Conservation (phyloP, 2,329 filamentous ascomycete genomes). For the Trichophyton benhamiae region DNA sequence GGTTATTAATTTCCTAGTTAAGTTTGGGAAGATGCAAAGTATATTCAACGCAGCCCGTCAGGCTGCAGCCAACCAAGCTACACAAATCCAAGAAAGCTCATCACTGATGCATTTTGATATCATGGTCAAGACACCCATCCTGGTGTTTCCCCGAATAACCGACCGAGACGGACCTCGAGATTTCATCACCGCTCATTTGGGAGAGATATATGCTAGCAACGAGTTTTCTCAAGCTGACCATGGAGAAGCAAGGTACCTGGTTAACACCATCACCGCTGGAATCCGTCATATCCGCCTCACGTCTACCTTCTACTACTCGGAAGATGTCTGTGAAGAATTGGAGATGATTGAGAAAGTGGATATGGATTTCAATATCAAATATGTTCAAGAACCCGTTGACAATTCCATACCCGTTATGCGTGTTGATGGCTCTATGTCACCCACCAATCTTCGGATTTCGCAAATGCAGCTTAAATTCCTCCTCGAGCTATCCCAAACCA, state of each 20-base stretch:
- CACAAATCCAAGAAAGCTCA: slow-evolving; percentile 78
- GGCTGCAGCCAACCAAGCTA: slow-evolving; percentile 86
- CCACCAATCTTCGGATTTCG: slow-evolving; percentile 79
- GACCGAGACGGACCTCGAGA: slow-evolving; percentile 61
- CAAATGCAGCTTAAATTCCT: slow-evolving; percentile 85
- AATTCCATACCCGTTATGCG: slow-evolving; percentile 78
- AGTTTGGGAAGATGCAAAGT: slow-evolving; percentile 99
- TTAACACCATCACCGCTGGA: slow-evolving; percentile 81
- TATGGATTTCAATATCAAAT: slow-evolving; percentile 80
- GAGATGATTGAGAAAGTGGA: slow-evolving; percentile 97
- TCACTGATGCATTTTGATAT: slow-evolving; percentile 90
- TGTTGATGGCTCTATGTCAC: slow-evolving; percentile 81
- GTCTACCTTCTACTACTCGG: slow-evolving; percentile 71
- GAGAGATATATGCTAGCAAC: slow-evolving; percentile 95
- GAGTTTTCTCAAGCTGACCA: slow-evolving; percentile 78
- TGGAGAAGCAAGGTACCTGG: slow-evolving; percentile 53
- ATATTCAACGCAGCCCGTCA: slow-evolving; percentile 95
- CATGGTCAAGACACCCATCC: slow-evolving; percentile 84
- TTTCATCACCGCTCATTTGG: slow-evolving; percentile 79
- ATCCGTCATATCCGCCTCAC: slow-evolving; percentile 87
- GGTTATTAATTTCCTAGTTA: slow-evolving; percentile 94
- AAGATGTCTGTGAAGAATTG: slow-evolving; percentile 64
- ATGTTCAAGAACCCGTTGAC: slow-evolving; percentile 71
- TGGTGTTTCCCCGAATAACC: slow-evolving; percentile 78
- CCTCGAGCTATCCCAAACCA: slow-evolving; percentile 72